phyloP scores from a whole-genome alignment of 179 eudicot genomes.

The Carnegiea gigantea region DNA sequence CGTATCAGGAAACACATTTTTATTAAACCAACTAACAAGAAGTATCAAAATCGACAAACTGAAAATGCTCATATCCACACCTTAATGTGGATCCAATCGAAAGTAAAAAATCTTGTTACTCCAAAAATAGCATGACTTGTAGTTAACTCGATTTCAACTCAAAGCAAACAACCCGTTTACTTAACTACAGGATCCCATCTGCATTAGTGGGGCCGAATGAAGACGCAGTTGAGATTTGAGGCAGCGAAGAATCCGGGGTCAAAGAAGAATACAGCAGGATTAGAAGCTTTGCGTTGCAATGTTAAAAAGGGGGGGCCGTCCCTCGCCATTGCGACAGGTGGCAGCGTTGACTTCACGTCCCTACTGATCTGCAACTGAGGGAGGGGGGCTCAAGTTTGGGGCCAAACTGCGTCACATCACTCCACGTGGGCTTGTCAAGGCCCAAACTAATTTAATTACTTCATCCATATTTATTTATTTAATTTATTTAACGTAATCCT shows the following conservation, averaged over 20 bases:
- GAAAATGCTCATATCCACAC: too few relatives aligned
- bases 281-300: not conserved
- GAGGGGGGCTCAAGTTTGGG: not conserved
- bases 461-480: not conserved
- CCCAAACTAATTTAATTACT: not conserved
- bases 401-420: not conserved
- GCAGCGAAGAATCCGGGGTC: not conserved
- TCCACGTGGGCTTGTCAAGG: conserved; percentile 20
- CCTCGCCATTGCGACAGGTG: not conserved
- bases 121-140: too few relatives aligned
- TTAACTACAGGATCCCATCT: not conserved
- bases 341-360: not conserved
- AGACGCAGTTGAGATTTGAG: not conserved
- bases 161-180: too few relatives aligned
- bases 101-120: too few relatives aligned
- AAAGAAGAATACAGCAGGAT: not conserved
- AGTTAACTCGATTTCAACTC: too few relatives aligned
- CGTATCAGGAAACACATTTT: too few relatives aligned
- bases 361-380: too few relatives aligned
- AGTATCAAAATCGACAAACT: too few relatives aligned
- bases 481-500: too few relatives aligned
- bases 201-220: not conserved
- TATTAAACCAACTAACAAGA: too few relatives aligned
- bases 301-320: not conserved
- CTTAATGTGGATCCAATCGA: too few relatives aligned